These are phyloP conservation scores for Trichoderma endophyticum DNA, from an alignment of 2,329 filamentous ascomycete genomes.

Conservation along the genomic window DNA sequence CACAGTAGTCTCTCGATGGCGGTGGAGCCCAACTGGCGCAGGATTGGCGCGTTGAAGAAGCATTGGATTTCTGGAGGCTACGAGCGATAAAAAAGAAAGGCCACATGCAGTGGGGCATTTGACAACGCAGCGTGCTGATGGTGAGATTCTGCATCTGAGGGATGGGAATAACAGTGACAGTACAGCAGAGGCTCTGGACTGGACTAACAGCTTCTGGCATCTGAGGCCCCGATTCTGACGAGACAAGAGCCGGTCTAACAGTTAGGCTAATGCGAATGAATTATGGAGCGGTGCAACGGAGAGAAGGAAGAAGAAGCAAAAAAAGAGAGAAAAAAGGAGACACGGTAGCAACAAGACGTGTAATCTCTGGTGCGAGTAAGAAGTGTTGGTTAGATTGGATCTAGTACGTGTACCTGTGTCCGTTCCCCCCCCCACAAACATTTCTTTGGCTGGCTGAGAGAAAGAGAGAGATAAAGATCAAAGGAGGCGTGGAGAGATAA, in stretches of 20 bases:
- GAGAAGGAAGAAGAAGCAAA: neutral
- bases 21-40: conserved; percentile 1
- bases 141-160: neutral
- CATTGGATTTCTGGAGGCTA: neutral
- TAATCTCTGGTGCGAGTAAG: neutral
- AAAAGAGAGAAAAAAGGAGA: neutral
- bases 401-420: neutral
- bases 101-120: conserved; percentile 11
- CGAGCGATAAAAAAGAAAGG: neutral
- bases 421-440: neutral
- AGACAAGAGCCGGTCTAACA: neutral
- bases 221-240: neutral
- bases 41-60: neutral
- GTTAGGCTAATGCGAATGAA: neutral
- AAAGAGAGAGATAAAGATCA: neutral
- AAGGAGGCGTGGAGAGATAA: neutral
- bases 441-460: neutral
- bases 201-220: neutral
- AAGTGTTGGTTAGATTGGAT: neutral
- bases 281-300: neutral
- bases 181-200: neutral
- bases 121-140: conserved; percentile 4
- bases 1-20: neutral
- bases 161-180: neutral
- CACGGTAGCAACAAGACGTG: neutral